Percentiles rank a stretch among this genome's conserved stretches.
These are phyloP conservation scores for Alternaria rosae DNA, from an alignment of 2,329 filamentous ascomycete species.

Conservation along the genomic window DNA sequence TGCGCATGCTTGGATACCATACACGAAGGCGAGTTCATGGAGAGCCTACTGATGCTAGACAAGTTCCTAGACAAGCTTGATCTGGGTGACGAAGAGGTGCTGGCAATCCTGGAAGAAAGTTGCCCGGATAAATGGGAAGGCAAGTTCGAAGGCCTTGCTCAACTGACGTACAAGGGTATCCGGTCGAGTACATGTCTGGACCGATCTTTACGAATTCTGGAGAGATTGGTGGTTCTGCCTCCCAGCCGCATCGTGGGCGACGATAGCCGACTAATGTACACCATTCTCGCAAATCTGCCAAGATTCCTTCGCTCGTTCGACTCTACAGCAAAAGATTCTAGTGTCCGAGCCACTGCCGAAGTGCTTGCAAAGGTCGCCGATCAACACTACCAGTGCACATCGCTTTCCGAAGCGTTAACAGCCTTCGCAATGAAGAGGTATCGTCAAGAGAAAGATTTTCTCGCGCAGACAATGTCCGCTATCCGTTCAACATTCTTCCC, in stretches of 20 bases:
- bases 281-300: slow-evolving; percentile 89
- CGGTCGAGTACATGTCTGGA: slow-evolving; percentile 85
- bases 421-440: slow-evolving; percentile 74
- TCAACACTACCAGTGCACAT: slow-evolving; percentile 72
- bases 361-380: slow-evolving; percentile 77
- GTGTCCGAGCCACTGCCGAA: slow-evolving; percentile 66
- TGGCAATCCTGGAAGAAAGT: slow-evolving; percentile 76
- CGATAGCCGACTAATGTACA: slow-evolving; percentile 81
- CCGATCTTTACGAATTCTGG: slow-evolving; percentile 76
- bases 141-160: slow-evolving; percentile 83
- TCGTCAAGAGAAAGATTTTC: slow-evolving; percentile 75
- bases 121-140: slow-evolving; percentile 90
- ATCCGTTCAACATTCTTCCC: slow-evolving; percentile 82
- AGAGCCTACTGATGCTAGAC: slow-evolving; percentile 89
- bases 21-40: slow-evolving; percentile 92
- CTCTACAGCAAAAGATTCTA: slow-evolving; percentile 60
- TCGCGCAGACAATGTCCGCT: slow-evolving; percentile 75
- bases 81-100: slow-evolving; percentile 72
- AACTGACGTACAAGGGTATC: slow-evolving; percentile 87
- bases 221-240: slow-evolving; percentile 79
- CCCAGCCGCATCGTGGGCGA: slow-evolving; percentile 83
- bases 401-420: slow-evolving; percentile 73
- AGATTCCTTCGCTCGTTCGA: slow-evolving; percentile 84
- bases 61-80: slow-evolving; percentile 85
- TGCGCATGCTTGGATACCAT: slow-evolving; percentile 97